These are phyloP conservation scores for Blastobotrys terrestris DNA, from an alignment of 805 yeast species.

Conservation along the genomic window DNA sequence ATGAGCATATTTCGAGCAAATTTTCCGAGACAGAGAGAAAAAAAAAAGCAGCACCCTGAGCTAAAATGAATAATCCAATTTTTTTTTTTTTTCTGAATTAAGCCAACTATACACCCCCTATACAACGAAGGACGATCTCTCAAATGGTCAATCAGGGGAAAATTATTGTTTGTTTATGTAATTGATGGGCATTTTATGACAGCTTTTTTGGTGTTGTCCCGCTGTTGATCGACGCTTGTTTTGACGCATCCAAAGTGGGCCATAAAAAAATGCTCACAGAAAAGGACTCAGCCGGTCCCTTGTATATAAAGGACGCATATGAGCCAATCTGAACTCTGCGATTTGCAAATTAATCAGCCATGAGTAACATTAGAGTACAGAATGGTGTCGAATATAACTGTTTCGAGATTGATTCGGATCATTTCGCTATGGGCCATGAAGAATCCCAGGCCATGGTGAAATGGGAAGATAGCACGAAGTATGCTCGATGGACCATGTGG, in stretches of 20 bases:
- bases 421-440: constrained; percentile 11
- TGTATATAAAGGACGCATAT: neutral
- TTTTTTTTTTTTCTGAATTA: too few relatives aligned
- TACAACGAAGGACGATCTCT: too few relatives aligned
- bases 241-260: neutral
- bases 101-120: too few relatives aligned
- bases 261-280: neutral
- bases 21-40: too few relatives aligned
- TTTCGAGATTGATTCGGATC: constrained; percentile 6
- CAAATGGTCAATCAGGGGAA: neutral
- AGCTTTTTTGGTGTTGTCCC: neutral
- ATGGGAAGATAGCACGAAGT: constrained; percentile 10
- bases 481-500: constrained; percentile 13
- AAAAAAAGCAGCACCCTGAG: too few relatives aligned
- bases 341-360: neutral
- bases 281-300: neutral
- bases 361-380: constrained; percentile 1
- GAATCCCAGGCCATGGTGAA: constrained; percentile 9
- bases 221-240: neutral
- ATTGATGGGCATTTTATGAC: neutral
- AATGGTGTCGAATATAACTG: constrained; percentile 11
- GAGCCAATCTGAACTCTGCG: neutral
- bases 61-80: too few relatives aligned
- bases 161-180: neutral
- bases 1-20: neutral